Base-by-base conservation (phyloP, 2,329 filamentous ascomycete genomes). In the Nothophoma quercina region DNA sequence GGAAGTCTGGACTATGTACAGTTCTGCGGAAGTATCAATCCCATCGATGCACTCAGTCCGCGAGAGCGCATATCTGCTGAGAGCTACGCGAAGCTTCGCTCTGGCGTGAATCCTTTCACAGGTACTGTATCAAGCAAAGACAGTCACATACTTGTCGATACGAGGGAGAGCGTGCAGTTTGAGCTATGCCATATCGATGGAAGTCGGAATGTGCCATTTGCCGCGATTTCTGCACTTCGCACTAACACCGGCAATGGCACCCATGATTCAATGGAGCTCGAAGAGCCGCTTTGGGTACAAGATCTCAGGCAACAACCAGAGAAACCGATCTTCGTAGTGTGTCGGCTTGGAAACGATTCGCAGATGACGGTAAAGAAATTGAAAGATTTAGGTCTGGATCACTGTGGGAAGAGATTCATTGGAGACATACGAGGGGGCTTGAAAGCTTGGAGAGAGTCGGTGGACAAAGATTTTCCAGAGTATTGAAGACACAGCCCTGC, bases 121-220 rank as follows among this genome's bases (percentile, higher is more conserved):
- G 71, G 67, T 16, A 62, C 62, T 16, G 59, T 65, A 3, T 66
- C 65, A 22, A 68, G 51, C 9, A 68, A 55, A 29, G 62, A 73
- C 38, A 72, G 61, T 13, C 85, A 88, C 45, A 68, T 90, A 1
- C 75, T 97, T 2, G 73, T 98, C 2, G 95, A 98, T 60, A 91
- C 96, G 1, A 83, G 95, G 2, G 91, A 96, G 62, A 85, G 85
- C 64, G 89, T 91, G 22, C 91, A 96, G 55, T 97, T 90, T 60
- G 88, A 89, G 13, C 86, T 98, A 35, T 92, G 88, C 58, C 86
- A 82, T 55, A 79, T 99, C 7, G 79, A 86, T 0, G 89, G 89
- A 0, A 91, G 90, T 21, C 76, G 96, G 42, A 97, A 91, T 62
- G 72, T 92, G 1, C 89, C 85, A 0, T 89, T 88, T 65, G 88